Conservation (phyloP, 306 rosid genomes). For the Prunus mongolica region DNA sequence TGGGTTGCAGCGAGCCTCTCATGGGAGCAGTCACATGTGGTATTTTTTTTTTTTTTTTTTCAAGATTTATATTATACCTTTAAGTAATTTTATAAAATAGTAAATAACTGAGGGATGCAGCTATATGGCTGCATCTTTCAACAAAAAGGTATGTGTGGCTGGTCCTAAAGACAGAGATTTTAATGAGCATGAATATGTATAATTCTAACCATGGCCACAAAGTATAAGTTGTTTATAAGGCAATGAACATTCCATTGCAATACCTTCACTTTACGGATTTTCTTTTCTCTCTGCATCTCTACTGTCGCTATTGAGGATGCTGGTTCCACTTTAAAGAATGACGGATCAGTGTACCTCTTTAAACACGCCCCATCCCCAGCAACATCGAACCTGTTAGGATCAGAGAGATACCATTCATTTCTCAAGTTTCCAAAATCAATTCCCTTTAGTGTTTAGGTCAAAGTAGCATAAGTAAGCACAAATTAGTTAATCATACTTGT, state of each 20-base stretch:
- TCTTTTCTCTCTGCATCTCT: slow-evolving; percentile 64
- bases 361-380: slow-evolving; percentile 98
- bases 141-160: background rate
- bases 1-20: background rate
- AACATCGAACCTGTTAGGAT: slow-evolving; percentile 78
- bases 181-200: background rate
- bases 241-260: slow-evolving; percentile 2
- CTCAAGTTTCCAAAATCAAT: slow-evolving; percentile 17
- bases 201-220: background rate
- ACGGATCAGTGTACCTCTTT: slow-evolving; percentile 95
- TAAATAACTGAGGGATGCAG: background rate
- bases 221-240: background rate
- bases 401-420: slow-evolving; percentile 11
- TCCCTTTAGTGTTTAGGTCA: slow-evolving; percentile 10
- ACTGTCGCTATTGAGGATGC: slow-evolving; percentile 29
- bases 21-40: background rate
- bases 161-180: background rate
- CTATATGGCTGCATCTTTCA: background rate
- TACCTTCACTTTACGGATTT: slow-evolving; percentile 70
- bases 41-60: background rate
- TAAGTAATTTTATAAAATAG: background rate
- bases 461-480: background rate
- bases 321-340: slow-evolving; percentile 66
- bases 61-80: background rate
- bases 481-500: slow-evolving; percentile 63